Evolutionary conservation across 1,139 yeast genomes (phyloP).

Genomic region (Sugiyamaella sp.): DNA sequence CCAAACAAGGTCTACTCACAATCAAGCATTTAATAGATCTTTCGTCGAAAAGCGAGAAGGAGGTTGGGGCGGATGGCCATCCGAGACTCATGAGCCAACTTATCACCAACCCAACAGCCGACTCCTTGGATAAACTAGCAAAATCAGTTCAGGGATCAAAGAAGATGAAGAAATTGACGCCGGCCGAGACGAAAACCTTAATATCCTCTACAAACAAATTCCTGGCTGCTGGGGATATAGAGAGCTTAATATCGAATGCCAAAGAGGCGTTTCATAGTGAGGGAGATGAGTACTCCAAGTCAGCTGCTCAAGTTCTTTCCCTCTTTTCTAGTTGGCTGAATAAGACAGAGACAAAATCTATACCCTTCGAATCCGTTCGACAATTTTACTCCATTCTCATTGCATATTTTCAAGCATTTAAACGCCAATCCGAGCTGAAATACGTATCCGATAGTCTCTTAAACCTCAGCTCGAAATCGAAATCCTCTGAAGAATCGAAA

Average conservation of each 20-base stretch:
- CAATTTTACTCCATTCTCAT: conserved; percentile 4
- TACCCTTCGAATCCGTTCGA: conserved; percentile 6
- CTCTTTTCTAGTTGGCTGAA: conserved; percentile 16
- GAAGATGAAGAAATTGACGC: not conserved
- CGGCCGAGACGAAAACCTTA: not conserved
- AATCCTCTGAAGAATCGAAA: not conserved
- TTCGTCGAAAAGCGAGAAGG: not conserved
- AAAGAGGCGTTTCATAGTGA: not conserved
- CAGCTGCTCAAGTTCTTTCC: conserved; percentile 1
- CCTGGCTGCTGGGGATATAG: conserved; percentile 3
- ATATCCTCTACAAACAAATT: conserved; percentile 4
- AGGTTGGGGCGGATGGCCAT: not conserved
- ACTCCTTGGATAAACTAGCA: not conserved
- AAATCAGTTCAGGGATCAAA: conserved; percentile 8
- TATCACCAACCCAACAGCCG: conserved; percentile 1
- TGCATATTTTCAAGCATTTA: not conserved
- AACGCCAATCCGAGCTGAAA: conserved; percentile 6
- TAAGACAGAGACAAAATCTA: not conserved
- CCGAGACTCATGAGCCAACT: conserved; percentile 3
- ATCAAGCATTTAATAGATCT: conserved; percentile 13
- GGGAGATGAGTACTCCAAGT: not conserved
- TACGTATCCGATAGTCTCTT: conserved; percentile 15
- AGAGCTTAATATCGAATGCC: not conserved
- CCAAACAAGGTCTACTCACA: conserved; percentile 6
- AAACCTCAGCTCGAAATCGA: conserved; percentile 11